Evolutionary conservation across 306 rosid genomes (phyloP).

Genomic region (Boehmeria nivea): DNA sequence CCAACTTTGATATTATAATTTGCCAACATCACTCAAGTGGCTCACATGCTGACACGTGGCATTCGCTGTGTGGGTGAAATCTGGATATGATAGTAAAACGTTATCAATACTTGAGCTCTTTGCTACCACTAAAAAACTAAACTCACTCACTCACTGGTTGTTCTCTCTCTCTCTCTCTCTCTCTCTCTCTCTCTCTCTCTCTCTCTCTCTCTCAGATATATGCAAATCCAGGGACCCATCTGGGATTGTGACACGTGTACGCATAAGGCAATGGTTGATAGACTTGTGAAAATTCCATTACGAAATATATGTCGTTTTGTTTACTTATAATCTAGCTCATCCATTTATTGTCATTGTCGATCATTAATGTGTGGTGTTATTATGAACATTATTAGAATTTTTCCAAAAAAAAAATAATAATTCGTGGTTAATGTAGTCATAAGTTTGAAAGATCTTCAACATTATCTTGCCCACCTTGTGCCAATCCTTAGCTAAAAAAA

Average conservation of each 20-base stretch:
- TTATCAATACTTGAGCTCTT: conserved; percentile 41
- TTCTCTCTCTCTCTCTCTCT: neutral
- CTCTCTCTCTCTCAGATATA: neutral
- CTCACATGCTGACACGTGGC: conserved; percentile 56
- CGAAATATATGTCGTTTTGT: too few relatives aligned
- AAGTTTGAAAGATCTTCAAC: too few relatives aligned
- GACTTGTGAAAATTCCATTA: too few relatives aligned
- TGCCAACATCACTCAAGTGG: conserved; percentile 25
- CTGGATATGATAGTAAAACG: conserved; percentile 54
- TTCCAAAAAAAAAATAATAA: too few relatives aligned
- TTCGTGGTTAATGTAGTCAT: too few relatives aligned
- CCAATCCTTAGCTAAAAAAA: too few relatives aligned
- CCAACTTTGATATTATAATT: neutral
- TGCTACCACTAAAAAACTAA: conserved; percentile 6
- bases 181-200: accelerated
- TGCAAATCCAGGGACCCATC: conserved; percentile 26
- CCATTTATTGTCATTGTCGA: too few relatives aligned
- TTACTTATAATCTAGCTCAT: too few relatives aligned
- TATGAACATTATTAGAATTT: too few relatives aligned
- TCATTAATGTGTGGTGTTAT: too few relatives aligned
- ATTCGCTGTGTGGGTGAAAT: conserved; percentile 29
- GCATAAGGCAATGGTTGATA: neutral
- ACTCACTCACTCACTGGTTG: too few relatives aligned
- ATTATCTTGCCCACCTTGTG: too few relatives aligned
- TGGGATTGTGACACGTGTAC: conserved; percentile 29